Conservation (phyloP, 345 rosid species). For the Pistacia integerrima region DNA sequence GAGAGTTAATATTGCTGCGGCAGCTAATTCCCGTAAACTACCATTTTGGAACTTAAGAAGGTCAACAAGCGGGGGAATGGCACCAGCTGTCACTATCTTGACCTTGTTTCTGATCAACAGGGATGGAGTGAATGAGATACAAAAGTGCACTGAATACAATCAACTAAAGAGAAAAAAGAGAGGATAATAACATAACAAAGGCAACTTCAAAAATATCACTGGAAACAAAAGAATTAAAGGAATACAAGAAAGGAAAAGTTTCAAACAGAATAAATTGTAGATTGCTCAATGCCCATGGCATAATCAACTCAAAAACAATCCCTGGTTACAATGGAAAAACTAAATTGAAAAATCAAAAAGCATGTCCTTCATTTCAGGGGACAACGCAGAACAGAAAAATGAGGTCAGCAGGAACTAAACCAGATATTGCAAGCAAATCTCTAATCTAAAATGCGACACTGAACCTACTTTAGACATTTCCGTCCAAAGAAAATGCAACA, state of each 20-base stretch:
- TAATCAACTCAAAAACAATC: background rate
- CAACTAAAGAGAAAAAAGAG: background rate
- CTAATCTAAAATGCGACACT: background rate
- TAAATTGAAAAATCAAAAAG: background rate
- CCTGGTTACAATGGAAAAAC: background rate
- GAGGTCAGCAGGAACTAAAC: constrained; percentile 3
- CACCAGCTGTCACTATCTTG: constrained; percentile 70
- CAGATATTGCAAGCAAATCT: background rate
- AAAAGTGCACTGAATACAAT: background rate
- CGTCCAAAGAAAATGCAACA: too few relatives aligned
- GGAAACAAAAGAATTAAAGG: background rate
- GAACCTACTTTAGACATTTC: background rate
- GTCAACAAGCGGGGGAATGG: constrained; percentile 65
- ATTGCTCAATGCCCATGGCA: background rate
- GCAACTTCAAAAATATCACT: background rate
- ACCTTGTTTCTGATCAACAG: constrained; percentile 61
- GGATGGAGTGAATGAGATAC: background rate
- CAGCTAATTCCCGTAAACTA: constrained; percentile 60
- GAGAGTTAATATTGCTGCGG: constrained; percentile 78
- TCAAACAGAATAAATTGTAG: background rate
- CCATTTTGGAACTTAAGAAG: constrained; percentile 58
- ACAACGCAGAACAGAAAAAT: background rate
- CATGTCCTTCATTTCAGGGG: background rate
- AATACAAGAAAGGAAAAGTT: background rate
- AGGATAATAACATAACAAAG: background rate